Evolutionary conservation across 352 stramenopile genomes (phyloP).

Genomic region (Globisporangium heterothallicum): DNA sequence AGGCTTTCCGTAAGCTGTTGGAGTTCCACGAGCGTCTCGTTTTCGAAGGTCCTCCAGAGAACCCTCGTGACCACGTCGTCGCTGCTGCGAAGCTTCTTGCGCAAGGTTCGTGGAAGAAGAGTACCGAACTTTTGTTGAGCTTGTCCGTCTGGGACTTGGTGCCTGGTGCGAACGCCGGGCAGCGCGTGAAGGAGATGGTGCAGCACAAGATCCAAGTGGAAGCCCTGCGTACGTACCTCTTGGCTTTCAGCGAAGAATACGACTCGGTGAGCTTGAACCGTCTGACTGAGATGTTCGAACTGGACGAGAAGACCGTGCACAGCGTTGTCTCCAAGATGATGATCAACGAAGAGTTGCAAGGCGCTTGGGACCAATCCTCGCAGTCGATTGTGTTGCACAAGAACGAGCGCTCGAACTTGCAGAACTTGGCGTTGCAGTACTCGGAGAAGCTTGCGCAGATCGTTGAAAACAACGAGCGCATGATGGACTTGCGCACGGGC

Average conservation of each 20-base stretch:
- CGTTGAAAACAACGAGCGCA: slow-evolving; percentile 88
- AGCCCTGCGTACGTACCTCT: slow-evolving; percentile 94
- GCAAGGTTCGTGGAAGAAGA: slow-evolving; percentile 95
- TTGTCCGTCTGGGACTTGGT: slow-evolving; percentile 96
- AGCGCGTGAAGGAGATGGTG: slow-evolving; percentile 90
- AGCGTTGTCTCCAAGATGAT: slow-evolving; percentile 99
- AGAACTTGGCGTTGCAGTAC: slow-evolving; percentile 95
- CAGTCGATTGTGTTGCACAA: slow-evolving; percentile 96
- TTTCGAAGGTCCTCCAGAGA: slow-evolving; percentile 97
- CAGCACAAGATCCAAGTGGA: slow-evolving; percentile 95
- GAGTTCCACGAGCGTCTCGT: slow-evolving; percentile 89
- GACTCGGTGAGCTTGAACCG: slow-evolving; percentile 93
- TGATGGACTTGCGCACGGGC: slow-evolving; percentile 79
- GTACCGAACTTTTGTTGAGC: slow-evolving; percentile 77
- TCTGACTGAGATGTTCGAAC: slow-evolving; percentile 97
- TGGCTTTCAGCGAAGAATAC: slow-evolving; percentile 95
- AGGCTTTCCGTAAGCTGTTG: slow-evolving; percentile 92
- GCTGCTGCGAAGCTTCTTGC: slow-evolving; percentile 92
- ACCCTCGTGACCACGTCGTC: slow-evolving; percentile 97
- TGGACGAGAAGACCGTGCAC: slow-evolving; percentile 95
- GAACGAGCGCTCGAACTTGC: slow-evolving; percentile 91
- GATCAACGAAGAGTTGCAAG: slow-evolving; percentile 97
- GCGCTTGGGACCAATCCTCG: slow-evolving; percentile 97
- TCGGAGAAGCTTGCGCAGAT: slow-evolving; percentile 90
- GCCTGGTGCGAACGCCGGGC: slow-evolving; percentile 76